phyloP scores from a whole-genome alignment of 768 basidiomycete species.

The Trametes maxima region DNA sequence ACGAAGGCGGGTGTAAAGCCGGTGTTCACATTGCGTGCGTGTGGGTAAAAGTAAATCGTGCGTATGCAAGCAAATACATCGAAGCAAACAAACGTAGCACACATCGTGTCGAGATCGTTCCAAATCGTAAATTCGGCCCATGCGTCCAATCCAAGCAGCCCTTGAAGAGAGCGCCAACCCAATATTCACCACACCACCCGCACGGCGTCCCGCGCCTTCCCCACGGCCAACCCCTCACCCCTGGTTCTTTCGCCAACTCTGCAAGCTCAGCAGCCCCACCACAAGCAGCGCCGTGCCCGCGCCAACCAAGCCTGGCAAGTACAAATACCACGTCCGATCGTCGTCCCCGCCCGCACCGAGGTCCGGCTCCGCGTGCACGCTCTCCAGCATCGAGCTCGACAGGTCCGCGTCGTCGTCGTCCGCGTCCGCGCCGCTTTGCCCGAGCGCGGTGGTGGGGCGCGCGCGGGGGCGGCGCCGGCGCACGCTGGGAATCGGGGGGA shows the following conservation, averaged over 20 bases:
- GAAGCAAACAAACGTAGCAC: not conserved
- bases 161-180: not conserved
- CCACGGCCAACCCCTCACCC: constrained; percentile 11
- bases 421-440: constrained; percentile 7
- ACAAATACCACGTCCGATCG: constrained; percentile 78
- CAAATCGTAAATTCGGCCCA: not conserved
- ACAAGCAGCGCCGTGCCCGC: constrained; percentile 84
- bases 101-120: constrained; percentile 10
- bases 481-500: constrained; percentile 23
- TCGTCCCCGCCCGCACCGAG: constrained; percentile 56
- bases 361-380: constrained; percentile 43
- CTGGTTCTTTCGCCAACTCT: constrained; percentile 44
- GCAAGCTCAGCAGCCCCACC: constrained; percentile 77
- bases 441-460: not conserved
- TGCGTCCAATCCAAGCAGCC: not conserved
- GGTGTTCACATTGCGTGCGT: too few species aligned
- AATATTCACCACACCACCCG: not conserved
- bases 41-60: not conserved
- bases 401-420: constrained; percentile 45
- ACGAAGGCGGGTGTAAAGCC: too few species aligned
- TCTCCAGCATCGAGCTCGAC: constrained; percentile 50
- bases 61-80: not conserved
- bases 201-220: not conserved
- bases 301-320: constrained; percentile 77
- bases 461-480: constrained; percentile 25